phyloP scores from a whole-genome alignment of 495 filamentous ascomycete genomes.

The Xylaria cubensis region DNA sequence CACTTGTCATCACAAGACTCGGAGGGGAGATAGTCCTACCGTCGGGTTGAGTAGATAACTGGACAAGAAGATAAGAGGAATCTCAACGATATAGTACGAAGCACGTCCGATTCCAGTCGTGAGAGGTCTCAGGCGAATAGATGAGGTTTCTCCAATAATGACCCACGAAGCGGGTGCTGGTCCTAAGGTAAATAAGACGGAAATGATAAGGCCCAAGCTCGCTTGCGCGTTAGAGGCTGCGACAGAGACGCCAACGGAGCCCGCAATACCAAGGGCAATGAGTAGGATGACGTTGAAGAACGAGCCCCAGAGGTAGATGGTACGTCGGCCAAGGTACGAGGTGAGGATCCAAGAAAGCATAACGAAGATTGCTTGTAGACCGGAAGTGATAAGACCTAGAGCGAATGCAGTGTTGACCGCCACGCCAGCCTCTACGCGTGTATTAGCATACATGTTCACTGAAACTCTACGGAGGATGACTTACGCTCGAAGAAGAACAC shows the following conservation, averaged over 20 bases:
- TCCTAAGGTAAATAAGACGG: slow-evolving; percentile 59
- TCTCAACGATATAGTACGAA: slow-evolving; percentile 59
- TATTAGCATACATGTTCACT: not conserved
- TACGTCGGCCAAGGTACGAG: slow-evolving; percentile 53
- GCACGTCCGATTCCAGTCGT: slow-evolving; percentile 64
- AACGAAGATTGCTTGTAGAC: slow-evolving; percentile 57
- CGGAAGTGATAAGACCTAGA: slow-evolving; percentile 57
- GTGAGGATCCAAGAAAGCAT: slow-evolving; percentile 61
- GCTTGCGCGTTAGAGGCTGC: slow-evolving; percentile 55
- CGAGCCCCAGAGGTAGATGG: slow-evolving; percentile 55
- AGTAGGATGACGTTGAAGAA: slow-evolving; percentile 46
- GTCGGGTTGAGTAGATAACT: slow-evolving; percentile 58
- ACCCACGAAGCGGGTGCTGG: slow-evolving; percentile 62
- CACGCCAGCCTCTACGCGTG: slow-evolving; percentile 43
- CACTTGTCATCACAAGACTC: slow-evolving; percentile 25
- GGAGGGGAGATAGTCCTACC: slow-evolving; percentile 23
- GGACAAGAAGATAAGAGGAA: slow-evolving; percentile 61
- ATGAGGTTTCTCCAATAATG: slow-evolving; percentile 65
- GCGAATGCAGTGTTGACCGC: slow-evolving; percentile 46
- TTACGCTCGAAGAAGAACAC: slow-evolving; percentile 46
- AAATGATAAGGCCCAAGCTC: slow-evolving; percentile 62
- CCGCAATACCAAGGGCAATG: slow-evolving; percentile 56
- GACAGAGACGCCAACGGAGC: slow-evolving; percentile 43
- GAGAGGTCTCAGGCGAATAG: slow-evolving; percentile 61
- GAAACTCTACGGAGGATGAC: slow-evolving; percentile 38